A percentile compares a stretch with the other conserved stretches of the same genome.
Conservation (phyloP, 2,329 filamentous ascomycete species). For the Drechslerella coelobrocha region DNA sequence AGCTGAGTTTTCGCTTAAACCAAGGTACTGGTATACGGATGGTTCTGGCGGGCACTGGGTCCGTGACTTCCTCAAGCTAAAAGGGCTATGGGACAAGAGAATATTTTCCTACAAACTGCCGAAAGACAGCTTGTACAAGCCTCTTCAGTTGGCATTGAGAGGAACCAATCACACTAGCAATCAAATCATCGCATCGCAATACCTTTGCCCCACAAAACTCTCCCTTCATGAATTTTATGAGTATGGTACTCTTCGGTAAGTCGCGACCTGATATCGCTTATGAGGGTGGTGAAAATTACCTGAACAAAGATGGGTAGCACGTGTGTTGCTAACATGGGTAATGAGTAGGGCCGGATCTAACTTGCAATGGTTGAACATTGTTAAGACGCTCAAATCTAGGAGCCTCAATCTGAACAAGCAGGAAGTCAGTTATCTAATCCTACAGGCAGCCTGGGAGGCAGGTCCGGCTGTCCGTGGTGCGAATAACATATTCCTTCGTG, state of each 20-base stretch:
- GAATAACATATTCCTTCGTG: conserved; percentile 53
- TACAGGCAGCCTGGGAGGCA: conserved; percentile 63
- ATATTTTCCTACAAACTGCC: conserved; percentile 61
- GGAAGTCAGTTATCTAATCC: conserved; percentile 62
- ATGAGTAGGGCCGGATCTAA: conserved; percentile 61
- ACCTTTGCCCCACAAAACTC: conserved; percentile 62
- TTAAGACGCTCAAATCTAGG: conserved; percentile 62
- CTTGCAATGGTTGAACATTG: conserved; percentile 67
- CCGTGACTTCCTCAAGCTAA: conserved; percentile 50
- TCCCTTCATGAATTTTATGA: conserved; percentile 65
- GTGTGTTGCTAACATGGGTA: background rate
- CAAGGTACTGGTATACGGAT: conserved; percentile 57
- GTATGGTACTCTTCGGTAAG: conserved; percentile 57
- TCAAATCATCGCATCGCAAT: conserved; percentile 63
- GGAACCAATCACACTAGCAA: conserved; percentile 60
- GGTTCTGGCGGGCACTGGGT: conserved; percentile 51
- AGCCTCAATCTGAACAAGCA: conserved; percentile 63
- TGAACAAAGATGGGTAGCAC: too few relatives aligned
- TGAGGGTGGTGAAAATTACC: background rate
- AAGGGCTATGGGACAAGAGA: conserved; percentile 35
- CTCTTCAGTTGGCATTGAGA: conserved; percentile 54
- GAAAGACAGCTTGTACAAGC: conserved; percentile 45
- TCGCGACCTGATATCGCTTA: background rate
- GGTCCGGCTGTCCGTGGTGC: conserved; percentile 57
- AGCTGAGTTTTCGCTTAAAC: conserved; percentile 61